Percentiles rank a stretch among this genome's conserved stretches.
These are phyloP conservation scores for Leccinum glutinopallens DNA, from an alignment of 1,284 basidiomycete genomes.

Conservation along the genomic window DNA sequence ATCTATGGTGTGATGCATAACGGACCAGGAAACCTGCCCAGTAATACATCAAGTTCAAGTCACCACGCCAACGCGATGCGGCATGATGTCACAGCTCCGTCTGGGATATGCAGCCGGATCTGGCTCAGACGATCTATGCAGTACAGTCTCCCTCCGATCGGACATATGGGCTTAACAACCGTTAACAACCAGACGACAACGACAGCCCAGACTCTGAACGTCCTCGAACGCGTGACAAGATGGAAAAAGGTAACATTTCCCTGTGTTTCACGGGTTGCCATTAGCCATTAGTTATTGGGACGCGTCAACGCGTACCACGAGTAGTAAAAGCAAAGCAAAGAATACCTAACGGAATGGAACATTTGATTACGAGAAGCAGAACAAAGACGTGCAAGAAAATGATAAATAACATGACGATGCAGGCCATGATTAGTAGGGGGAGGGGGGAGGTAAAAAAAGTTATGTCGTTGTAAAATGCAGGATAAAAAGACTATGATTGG, in stretches of 20 bases:
- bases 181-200: not conserved
- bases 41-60: not conserved
- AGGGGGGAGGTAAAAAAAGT: not conserved
- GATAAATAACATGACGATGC: conserved; percentile 2
- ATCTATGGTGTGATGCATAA: not conserved
- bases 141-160: not conserved
- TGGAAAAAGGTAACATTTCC: not conserved
- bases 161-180: not conserved
- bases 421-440: conserved; percentile 10
- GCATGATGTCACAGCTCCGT: not conserved
- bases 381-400: conserved; percentile 17
- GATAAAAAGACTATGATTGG: conserved; percentile 22
- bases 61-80: not conserved
- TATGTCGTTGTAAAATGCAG: conserved; percentile 18
- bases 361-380: not conserved
- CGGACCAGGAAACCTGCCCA: not conserved
- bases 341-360: not conserved
- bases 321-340: not conserved
- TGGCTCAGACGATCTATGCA: not conserved
- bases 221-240: conserved; percentile 1
- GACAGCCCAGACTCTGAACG: not conserved
- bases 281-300: conserved; percentile 2
- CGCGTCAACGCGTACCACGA: not conserved
- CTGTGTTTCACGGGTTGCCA: conserved; percentile 9
- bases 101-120: not conserved